A percentile compares a stretch with the other conserved stretches of the same genome.
These are phyloP conservation scores for Ambrosia hybrid DNA, from an alignment of 140 eudicot genomes.

Conservation along the genomic window DNA sequence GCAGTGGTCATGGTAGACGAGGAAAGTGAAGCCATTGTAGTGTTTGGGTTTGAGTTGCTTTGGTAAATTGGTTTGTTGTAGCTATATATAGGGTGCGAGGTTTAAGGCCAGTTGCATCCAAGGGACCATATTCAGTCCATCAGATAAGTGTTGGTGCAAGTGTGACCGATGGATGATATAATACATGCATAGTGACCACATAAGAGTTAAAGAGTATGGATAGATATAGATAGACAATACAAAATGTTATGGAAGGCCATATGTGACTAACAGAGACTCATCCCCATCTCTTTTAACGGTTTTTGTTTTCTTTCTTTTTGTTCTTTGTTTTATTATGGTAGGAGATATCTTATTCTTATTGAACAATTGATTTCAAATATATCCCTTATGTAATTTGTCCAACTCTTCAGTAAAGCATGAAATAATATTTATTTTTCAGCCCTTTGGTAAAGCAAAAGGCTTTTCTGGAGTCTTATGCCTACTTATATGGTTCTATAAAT, in stretches of 20 bases:
- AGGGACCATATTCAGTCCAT: slow-evolving; percentile 27
- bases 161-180: slow-evolving; percentile 29
- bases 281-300: background rate
- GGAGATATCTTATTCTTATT: background rate
- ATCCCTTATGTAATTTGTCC: too few relatives aligned
- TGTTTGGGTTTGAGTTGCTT: slow-evolving; percentile 14
- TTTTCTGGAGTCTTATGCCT: too few relatives aligned
- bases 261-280: background rate
- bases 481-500: too few relatives aligned
- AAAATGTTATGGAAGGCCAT: slow-evolving; percentile 33
- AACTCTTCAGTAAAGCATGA: too few relatives aligned
- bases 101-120: slow-evolving; percentile 10
- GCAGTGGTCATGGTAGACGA: slow-evolving; percentile 40
- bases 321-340: background rate
- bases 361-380: background rate
- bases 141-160: slow-evolving; percentile 6
- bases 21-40: slow-evolving; percentile 40
- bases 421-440: too few relatives aligned
- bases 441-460: too few relatives aligned
- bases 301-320: background rate
- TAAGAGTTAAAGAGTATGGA: slow-evolving; percentile 18
- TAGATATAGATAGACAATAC: slow-evolving; percentile 23
- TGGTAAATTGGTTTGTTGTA: slow-evolving; percentile 23
- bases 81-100: slow-evolving; percentile 29
- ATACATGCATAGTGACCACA: slow-evolving; percentile 23